Conservation (phyloP, 2,329 filamentous ascomycete species). For the Neonectria neomacrospora region DNA sequence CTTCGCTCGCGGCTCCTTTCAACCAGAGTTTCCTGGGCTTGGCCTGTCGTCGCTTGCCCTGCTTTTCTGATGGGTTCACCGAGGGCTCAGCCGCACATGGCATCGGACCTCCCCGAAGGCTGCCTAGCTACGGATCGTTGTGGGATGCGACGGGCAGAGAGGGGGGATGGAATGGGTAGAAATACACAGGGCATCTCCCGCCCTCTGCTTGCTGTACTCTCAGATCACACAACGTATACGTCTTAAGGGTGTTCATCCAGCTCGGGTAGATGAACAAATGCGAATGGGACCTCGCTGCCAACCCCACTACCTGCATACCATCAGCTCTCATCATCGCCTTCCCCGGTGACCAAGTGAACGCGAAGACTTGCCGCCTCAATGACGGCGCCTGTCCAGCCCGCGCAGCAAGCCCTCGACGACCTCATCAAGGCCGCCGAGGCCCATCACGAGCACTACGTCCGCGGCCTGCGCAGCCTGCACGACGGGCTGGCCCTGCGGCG, state of each 20-base stretch:
- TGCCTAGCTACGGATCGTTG: constrained; percentile 21
- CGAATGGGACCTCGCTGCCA: constrained; percentile 8
- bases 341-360: constrained; percentile 26
- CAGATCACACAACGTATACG: neutral
- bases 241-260: neutral
- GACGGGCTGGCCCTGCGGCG: constrained; percentile 39
- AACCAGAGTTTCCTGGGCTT: constrained; percentile 23
- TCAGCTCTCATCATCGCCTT: neutral
- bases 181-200: neutral
- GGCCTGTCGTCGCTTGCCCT: constrained; percentile 21
- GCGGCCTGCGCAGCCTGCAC: constrained; percentile 45
- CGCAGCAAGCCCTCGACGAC: constrained; percentile 47
- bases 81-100: constrained; percentile 41
- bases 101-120: constrained; percentile 40
- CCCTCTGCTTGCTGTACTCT: neutral
- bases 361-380: constrained; percentile 30
- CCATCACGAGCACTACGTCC: constrained; percentile 50
- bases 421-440: constrained; percentile 48
- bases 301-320: constrained; percentile 8
- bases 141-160: neutral
- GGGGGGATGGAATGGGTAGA: constrained; percentile 9
- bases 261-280: constrained; percentile 3
- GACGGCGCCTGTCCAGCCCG: constrained; percentile 29
- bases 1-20: constrained; percentile 21
- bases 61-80: constrained; percentile 27